These are phyloP conservation scores for Pterocarpus macrocarpus DNA, from an alignment of 306 rosid genomes.

Conservation along the genomic window DNA sequence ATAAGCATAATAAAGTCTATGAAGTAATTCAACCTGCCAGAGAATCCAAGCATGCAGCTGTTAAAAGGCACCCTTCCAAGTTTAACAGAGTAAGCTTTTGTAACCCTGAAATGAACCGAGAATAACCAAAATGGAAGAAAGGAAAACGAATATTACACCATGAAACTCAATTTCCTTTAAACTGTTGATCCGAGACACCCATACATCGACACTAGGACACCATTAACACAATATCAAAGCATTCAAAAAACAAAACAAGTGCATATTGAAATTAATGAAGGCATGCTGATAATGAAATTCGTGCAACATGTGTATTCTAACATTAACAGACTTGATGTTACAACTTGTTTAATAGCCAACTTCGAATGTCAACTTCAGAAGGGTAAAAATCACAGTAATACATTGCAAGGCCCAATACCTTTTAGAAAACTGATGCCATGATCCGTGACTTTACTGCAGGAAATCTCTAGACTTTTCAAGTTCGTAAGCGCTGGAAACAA, in stretches of 20 bases:
- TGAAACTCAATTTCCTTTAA: slow-evolving; percentile 33
- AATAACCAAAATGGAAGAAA: slow-evolving; percentile 7
- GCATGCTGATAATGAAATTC: too few relatives aligned
- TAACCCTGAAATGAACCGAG: slow-evolving; percentile 68
- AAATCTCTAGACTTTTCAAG: slow-evolving; percentile 78
- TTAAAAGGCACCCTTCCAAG: slow-evolving; percentile 92
- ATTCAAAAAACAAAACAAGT: slow-evolving; percentile 8
- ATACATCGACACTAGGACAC: not conserved
- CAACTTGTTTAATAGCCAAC: too few relatives aligned
- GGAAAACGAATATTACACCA: slow-evolving; percentile 7
- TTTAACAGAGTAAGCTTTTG: slow-evolving; percentile 78
- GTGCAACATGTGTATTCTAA: too few relatives aligned
- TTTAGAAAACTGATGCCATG: slow-evolving; percentile 73
- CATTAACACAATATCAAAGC: not conserved
- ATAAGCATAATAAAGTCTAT: slow-evolving; percentile 22
- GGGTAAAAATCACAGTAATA: slow-evolving; percentile 3
- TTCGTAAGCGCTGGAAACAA: slow-evolving; percentile 76
- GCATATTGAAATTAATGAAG: too few relatives aligned
- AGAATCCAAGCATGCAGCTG: slow-evolving; percentile 82
- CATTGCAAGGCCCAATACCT: slow-evolving; percentile 60
- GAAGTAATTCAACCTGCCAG: slow-evolving; percentile 77
- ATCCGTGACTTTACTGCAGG: slow-evolving; percentile 86
- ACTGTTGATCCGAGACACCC: not conserved
- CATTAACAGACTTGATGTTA: too few relatives aligned
- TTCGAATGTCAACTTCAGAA: too few relatives aligned